A percentile compares a stretch with the other conserved stretches of the same genome.
phyloP scores from a whole-genome alignment of 805 yeast genomes.

The Phaffomyces thermotolerans region DNA sequence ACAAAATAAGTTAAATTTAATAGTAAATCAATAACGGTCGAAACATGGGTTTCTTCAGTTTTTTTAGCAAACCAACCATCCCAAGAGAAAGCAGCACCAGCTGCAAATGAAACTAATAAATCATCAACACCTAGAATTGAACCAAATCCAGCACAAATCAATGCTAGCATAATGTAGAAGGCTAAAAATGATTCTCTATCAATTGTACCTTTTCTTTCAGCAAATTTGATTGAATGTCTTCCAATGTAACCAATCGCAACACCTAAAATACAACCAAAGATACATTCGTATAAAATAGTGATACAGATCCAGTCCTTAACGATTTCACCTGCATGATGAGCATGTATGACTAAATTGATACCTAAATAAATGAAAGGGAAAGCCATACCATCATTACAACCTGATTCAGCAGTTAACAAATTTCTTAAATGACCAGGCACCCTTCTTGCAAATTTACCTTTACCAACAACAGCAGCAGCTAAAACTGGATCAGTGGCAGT shows the following conservation, averaged over 20 bases:
- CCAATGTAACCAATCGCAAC: conserved; percentile 62
- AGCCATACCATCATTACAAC: conserved; percentile 94
- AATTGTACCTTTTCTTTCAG: conserved; percentile 60
- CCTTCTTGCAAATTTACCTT: conserved; percentile 82
- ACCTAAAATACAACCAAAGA: conserved; percentile 74
- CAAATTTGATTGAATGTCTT: conserved; percentile 64
- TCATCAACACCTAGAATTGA: conserved; percentile 86
- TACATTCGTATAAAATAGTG: conserved; percentile 75
- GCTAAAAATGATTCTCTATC: conserved; percentile 88
- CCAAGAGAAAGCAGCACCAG: conserved; percentile 93
- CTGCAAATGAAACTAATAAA: conserved; percentile 80
- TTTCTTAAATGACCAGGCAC: conserved; percentile 92
- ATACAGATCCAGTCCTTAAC: conserved; percentile 74
- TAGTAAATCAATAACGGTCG: conserved; percentile 82
- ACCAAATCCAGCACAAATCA: conserved; percentile 85
- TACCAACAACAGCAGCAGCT: conserved; percentile 94
- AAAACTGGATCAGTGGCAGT: conserved; percentile 95
- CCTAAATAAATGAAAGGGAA: conserved; percentile 80
- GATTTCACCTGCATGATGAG: conserved; percentile 58
- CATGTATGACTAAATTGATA: conserved; percentile 57
- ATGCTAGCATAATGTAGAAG: conserved; percentile 72
- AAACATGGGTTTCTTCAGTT: conserved; percentile 80
- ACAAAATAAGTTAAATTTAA: conserved; percentile 82
- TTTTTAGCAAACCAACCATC: conserved; percentile 80
- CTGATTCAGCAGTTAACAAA: conserved; percentile 76